Evolutionary conservation across 768 basidiomycete species (phyloP).

Genomic region (Podaxis carcinomalis): DNA sequence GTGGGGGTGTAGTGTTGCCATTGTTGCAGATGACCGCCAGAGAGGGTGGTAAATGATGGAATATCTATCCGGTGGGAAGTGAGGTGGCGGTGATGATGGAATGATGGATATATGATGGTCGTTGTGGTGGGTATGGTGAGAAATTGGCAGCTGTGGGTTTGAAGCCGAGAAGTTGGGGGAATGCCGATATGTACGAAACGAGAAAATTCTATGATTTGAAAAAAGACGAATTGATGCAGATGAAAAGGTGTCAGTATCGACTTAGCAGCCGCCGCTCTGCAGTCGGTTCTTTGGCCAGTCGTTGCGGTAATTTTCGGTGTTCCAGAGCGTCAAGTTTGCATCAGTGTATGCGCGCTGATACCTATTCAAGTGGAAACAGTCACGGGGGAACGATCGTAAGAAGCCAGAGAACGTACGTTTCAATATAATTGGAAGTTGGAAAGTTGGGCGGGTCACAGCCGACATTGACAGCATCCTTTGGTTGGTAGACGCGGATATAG

Average conservation of each 20-base stretch:
- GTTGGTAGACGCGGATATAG: slow-evolving; percentile 77
- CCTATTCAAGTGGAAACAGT: slow-evolving; percentile 15
- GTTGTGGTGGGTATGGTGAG: slow-evolving; percentile 3
- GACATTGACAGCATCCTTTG: slow-evolving; percentile 41
- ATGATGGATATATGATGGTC: neutral
- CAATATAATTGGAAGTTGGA: slow-evolving; percentile 77
- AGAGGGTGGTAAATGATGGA: neutral
- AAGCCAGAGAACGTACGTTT: slow-evolving; percentile 40
- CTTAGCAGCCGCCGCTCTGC: slow-evolving; percentile 11
- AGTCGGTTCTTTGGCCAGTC: slow-evolving; percentile 37
- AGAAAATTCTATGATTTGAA: slow-evolving; percentile 4
- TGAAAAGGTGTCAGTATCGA: neutral
- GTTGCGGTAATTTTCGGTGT: slow-evolving; percentile 26
- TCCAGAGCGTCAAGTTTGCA: slow-evolving; percentile 38
- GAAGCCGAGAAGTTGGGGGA: neutral
- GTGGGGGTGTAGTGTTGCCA: neutral
- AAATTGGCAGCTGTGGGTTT: neutral
- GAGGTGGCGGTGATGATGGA: neutral
- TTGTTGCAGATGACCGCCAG: neutral
- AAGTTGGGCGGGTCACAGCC: slow-evolving; percentile 69
- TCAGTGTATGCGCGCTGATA: slow-evolving; percentile 38
- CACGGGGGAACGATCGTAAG: neutral
- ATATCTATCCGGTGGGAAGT: neutral
- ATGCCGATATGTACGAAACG: neutral
- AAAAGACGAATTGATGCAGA: neutral